These are phyloP conservation scores for Geum urbanum DNA, from an alignment of 306 rosid species.

Conservation along the genomic window DNA sequence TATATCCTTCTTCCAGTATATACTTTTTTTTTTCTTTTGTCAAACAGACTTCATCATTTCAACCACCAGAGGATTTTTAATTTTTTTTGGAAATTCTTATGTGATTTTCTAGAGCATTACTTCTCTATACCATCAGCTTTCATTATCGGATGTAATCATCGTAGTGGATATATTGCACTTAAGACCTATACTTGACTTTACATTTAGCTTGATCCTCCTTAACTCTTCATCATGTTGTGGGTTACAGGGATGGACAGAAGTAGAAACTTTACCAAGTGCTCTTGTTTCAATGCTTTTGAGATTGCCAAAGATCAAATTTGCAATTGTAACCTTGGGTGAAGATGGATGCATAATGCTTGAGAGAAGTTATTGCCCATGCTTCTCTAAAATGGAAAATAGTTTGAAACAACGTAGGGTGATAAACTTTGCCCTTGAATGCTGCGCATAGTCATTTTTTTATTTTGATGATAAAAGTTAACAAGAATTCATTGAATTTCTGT, in stretches of 20 bases:
- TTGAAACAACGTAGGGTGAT: conserved; percentile 5
- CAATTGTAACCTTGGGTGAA: conserved; percentile 86
- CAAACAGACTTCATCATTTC: neutral
- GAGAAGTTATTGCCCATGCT: conserved; percentile 35
- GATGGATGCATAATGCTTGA: conserved; percentile 94
- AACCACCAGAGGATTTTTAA: neutral
- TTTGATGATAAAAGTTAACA: conserved; percentile 18
- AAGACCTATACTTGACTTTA: neutral
- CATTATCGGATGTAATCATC: neutral
- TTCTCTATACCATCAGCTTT: neutral
- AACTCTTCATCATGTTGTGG: conserved; percentile 19
- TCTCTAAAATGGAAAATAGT: conserved; percentile 7
- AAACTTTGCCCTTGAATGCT: conserved; percentile 19
- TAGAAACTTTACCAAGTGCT: conserved; percentile 66
- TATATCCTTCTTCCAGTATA: conserved; percentile 20
- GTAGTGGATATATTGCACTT: neutral
- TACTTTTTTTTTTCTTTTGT: neutral
- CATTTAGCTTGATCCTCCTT: neutral
- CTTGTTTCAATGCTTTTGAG: conserved; percentile 69
- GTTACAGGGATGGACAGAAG: conserved; percentile 81
- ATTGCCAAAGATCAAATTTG: conserved; percentile 78
- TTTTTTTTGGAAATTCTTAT: neutral
- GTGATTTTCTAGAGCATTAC: conserved; percentile 1
- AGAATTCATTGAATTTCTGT: conserved; percentile 27
- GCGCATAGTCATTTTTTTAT: conserved; percentile 18